Base-by-base conservation (phyloP, 2,329 filamentous ascomycete genomes). In the Herpotrichia juniperi region DNA sequence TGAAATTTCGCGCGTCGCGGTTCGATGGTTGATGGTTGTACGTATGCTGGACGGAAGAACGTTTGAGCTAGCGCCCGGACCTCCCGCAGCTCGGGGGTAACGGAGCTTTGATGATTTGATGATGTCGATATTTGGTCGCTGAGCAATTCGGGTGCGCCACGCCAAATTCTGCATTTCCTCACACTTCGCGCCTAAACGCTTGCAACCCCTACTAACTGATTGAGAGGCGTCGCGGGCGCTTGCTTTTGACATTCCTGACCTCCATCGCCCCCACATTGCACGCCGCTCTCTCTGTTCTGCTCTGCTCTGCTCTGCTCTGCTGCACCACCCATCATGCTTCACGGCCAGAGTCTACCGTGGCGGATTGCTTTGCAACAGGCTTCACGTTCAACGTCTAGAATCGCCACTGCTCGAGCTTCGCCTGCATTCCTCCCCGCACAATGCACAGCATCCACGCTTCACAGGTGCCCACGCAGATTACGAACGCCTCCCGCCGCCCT, bases 261-360 rank as follows among this genome's bases (percentile, higher is more conserved):
- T 24, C 7, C 34, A 17, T 16, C 16, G n/a, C 37, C 17, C 19
- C 45, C 10, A 12, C 43, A 26, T 10, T 26, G 12, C 21, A 5
- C 34, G 34, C 19, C 14, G 16, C 28, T n/a, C 34, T 11, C 31
- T 19, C 26, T 16, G 34, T 32, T 37, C 10, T 3, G 16, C 5
- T 22, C 35, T 5, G n/a, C 22, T 40, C 35, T n/a, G n/a, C n/a
- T n/a, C 16, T 12, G 10, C 35, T 5, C 22, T 24, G 6, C 24
- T 28, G 34, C 24, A 16, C 47, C 56, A 37, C 55, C 35, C 53
- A 88, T 87, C 52, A 88, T 88, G 86, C 79, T 86, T 72, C 84
- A 85, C 77, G 81, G 83, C 67, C 83, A 85, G 74, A 83, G 81
- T 61, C 74, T 87, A 67, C 83, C 84, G 76, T 88, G 85, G 86